A percentile compares a stretch with the other conserved stretches of the same genome.
These are phyloP conservation scores for Ascochyta viciae-villosae DNA, from an alignment of 2,329 filamentous ascomycete species.

Conservation along the genomic window DNA sequence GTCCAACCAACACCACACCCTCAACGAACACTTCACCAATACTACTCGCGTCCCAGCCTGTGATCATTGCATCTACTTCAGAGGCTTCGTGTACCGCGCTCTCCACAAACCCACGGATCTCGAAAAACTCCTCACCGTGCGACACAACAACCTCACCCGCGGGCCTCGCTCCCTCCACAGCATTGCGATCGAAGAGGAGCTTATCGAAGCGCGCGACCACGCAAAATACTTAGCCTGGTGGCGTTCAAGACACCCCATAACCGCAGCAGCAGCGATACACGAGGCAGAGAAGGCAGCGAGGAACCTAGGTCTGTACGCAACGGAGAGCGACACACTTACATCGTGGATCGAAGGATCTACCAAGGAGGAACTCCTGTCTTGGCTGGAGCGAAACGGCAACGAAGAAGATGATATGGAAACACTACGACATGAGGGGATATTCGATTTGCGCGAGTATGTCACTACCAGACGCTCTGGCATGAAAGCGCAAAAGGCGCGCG, in stretches of 20 bases:
- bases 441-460: slow-evolving; percentile 1
- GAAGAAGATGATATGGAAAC: background rate
- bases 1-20: too few relatives aligned
- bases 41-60: background rate
- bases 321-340: background rate
- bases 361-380: background rate
- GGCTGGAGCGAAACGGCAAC: background rate
- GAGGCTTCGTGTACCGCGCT: background rate
- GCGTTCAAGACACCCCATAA: background rate
- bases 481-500: background rate
- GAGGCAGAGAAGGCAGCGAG: background rate
- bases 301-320: background rate
- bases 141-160: background rate
- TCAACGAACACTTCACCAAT: background rate
- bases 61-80: slow-evolving; percentile 6
- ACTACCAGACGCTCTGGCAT: too few relatives aligned
- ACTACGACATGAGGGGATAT: background rate
- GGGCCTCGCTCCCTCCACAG: background rate
- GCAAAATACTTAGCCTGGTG: background rate
- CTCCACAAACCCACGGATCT: background rate
- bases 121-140: background rate
- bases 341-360: background rate
- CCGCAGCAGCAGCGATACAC: background rate
- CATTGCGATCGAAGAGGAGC: background rate
- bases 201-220: background rate